phyloP scores from a whole-genome alignment of 176 grass and related monocot species.

The Carex pumila region DNA sequence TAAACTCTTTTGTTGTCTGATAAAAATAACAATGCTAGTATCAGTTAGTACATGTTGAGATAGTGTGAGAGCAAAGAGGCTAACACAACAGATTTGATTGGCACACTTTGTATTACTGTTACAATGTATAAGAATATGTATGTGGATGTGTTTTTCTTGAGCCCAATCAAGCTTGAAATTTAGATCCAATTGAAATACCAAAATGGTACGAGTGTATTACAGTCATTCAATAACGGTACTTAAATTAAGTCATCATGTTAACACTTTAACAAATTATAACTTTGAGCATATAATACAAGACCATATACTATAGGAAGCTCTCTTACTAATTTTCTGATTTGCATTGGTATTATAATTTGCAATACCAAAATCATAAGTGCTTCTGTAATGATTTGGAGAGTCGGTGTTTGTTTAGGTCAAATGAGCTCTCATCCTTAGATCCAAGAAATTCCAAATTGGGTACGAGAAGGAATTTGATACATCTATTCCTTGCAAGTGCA shows the following conservation, averaged over 20 bases:
- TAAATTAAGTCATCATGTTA: not conserved
- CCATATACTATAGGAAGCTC: not conserved
- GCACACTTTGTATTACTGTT: too few species aligned
- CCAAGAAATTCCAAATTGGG: too few species aligned
- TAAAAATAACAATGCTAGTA: too few species aligned
- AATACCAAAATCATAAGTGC: not conserved
- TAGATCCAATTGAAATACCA: not conserved
- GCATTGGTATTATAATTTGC: not conserved
- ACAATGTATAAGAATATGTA: too few species aligned
- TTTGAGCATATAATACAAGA: not conserved
- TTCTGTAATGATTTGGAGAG: not conserved
- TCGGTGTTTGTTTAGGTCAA: not conserved
- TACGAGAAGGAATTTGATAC: too few species aligned
- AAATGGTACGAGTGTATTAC: not conserved
- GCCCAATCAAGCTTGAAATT: not conserved
- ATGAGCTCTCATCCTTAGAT: not conserved
- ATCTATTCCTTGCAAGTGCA: too few species aligned
- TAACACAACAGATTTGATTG: too few species aligned
- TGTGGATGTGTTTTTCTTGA: not conserved
- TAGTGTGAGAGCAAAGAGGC: too few species aligned
- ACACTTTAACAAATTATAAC: not conserved
- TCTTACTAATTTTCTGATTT: not conserved
- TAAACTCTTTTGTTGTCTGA: too few species aligned
- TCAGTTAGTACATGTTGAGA: too few species aligned
- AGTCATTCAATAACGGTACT: not conserved